Evolutionary conservation across 2,329 filamentous ascomycete genomes (phyloP), one percentile per base, ranked within the genome.

Genomic region (Colletotrichum gloeosporioides): DNA sequence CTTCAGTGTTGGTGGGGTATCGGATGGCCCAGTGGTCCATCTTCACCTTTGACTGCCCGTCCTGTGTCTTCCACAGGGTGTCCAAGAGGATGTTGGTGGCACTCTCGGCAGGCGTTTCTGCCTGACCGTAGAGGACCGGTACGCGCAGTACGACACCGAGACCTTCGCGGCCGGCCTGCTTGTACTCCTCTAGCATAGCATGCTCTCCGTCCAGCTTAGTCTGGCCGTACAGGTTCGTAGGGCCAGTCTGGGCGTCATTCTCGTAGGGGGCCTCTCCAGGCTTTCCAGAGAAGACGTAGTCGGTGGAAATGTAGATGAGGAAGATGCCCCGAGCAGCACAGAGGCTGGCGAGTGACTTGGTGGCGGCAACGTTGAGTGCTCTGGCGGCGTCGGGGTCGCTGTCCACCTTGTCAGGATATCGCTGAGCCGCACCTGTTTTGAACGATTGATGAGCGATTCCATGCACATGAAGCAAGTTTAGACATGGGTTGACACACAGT

Each of bases 21-120:
- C 96, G 91, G 67, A 94, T 86, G 2, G 95, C 93, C 92, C 95
- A 98, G 83, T 98, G 93, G 81, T 98, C 96, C 92, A 98, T 96
- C 82, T 91, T 93, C 55, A 96, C 88, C 73, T 89, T 89, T 3
- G 88, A 88, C 7, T 88, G 90, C 49, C 88, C 86, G 66, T 92
- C 90, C 82, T 96, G 94, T 0, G 92, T 90, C 83, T 94, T 95
- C 91, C 92, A 93, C 8, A 98, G 89, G 1, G 90, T 87, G 69
- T 96, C 94, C 85, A 98, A 90, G 64, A 98, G 88, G 1, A 93
- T 89, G 81, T 98, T 98, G 61, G 98, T 91, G 0, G 96, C 95
- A 80, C 95, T 97, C 85, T 98, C 95, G 4, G 90, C 88, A 4
- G 93, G 90, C 61, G 85, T 90, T 79, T 95, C 90, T 1, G 92